These are phyloP conservation scores for Galium porrigens DNA, from an alignment of 305 asterid species.

Conservation along the genomic window DNA sequence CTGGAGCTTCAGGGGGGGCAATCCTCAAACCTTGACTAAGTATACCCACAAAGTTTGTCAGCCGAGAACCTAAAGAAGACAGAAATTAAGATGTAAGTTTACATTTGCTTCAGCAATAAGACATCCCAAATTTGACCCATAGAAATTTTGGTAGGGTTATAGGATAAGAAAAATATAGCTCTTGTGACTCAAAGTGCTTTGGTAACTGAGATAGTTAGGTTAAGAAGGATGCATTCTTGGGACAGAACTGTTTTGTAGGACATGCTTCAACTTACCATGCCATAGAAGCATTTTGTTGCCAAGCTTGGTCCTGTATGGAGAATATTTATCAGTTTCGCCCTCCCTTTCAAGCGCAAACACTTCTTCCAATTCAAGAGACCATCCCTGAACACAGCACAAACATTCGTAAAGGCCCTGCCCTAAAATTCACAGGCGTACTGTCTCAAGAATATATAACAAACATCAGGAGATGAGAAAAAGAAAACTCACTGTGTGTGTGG, in stretches of 20 bases:
- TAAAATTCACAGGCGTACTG: background rate
- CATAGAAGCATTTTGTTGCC: conserved; percentile 89
- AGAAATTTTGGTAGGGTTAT: background rate
- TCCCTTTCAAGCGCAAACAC: conserved; percentile 72
- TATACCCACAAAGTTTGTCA: conserved; percentile 89
- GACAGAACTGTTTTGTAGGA: background rate
- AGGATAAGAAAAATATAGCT: background rate
- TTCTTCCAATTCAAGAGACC: conserved; percentile 90
- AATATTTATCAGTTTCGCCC: conserved; percentile 72
- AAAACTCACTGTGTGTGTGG: conserved; percentile 72
- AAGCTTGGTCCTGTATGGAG: conserved; percentile 58
- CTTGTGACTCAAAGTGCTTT: conserved; percentile 1
- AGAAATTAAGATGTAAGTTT: conserved; percentile 3
- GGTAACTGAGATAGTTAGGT: background rate
- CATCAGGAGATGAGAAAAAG: conserved; percentile 9
- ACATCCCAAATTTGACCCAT: background rate
- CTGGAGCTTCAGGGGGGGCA: conserved; percentile 99
- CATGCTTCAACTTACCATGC: conserved; percentile 55
- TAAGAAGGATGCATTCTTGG: background rate
- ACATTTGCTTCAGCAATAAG: conserved; percentile 7
- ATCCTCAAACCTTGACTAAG: conserved; percentile 92
- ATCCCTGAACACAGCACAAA: conserved; percentile 40
- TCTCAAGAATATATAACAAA: conserved; percentile 2
- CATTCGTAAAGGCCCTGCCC: background rate
- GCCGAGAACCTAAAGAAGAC: conserved; percentile 52